Conservation (phyloP, 2,329 filamentous ascomycete genomes). For the Aurifilum marmelostoma region DNA sequence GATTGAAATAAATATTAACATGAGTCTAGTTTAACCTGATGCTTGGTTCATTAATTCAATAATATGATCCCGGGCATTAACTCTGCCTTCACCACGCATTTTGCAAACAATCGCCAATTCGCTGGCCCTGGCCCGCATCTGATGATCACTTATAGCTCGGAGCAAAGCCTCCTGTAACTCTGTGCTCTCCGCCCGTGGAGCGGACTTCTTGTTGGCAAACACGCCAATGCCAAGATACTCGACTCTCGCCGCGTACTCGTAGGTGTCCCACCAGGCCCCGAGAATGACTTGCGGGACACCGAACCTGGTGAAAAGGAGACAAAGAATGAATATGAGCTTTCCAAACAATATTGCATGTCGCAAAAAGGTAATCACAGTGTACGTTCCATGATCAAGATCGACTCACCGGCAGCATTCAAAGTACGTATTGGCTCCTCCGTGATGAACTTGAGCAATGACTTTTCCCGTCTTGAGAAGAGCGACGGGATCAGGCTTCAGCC, state of each 20-base stretch:
- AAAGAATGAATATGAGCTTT: not conserved
- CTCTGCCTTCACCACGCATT: conserved; percentile 14
- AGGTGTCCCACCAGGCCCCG: conserved; percentile 19
- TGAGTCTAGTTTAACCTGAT: not conserved
- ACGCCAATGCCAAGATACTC: conserved; percentile 20
- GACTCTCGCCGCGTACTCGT: conserved; percentile 20
- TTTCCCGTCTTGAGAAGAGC: conserved; percentile 15
- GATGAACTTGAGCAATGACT: conserved; percentile 18
- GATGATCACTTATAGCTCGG: not conserved
- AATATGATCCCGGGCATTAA: conserved; percentile 13
- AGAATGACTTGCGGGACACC: conserved; percentile 13
- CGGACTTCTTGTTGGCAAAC: conserved; percentile 18
- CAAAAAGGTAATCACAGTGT: not conserved
- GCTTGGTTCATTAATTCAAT: not conserved
- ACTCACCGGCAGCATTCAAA: conserved; percentile 19
- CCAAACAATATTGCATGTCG: not conserved
- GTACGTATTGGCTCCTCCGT: conserved; percentile 19
- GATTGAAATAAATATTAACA: not conserved
- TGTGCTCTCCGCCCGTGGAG: conserved; percentile 4
- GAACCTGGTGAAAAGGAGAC: not conserved
- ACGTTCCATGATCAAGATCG: not conserved
- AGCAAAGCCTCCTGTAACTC: conserved; percentile 13
- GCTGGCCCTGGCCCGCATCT: conserved; percentile 3
- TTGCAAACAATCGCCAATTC: conserved; percentile 5
- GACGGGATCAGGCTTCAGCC: conserved; percentile 19